A percentile compares a stretch with the other conserved stretches of the same genome.
Conservation (phyloP, 805 yeast species). For the Cyberlindnera mycetangii region DNA sequence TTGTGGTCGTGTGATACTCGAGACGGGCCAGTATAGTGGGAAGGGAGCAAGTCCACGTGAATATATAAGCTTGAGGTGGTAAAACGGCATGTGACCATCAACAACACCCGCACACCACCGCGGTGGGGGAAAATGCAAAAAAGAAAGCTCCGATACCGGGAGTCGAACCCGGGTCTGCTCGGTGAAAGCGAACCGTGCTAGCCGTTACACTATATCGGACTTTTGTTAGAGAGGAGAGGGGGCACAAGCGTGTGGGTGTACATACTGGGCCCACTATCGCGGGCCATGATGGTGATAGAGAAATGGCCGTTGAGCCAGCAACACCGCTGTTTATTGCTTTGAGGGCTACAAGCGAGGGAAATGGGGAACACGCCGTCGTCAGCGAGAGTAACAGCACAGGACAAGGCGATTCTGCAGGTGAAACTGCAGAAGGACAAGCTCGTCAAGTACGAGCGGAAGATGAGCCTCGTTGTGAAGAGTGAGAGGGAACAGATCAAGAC, state of each 20-base stretch:
- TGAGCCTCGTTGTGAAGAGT: slow-evolving; percentile 51
- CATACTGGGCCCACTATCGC: background rate
- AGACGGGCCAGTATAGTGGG: too few species aligned
- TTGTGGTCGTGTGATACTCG: background rate
- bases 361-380: slow-evolving; percentile 28
- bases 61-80: too few species aligned
- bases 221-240: background rate
- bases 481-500: slow-evolving; percentile 45
- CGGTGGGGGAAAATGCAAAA: slow-evolving; percentile 12
- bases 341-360: too few species aligned
- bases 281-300: too few species aligned
- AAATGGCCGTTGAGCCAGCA: too few species aligned
- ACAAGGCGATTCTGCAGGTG: slow-evolving; percentile 79
- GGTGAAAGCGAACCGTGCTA: slow-evolving; percentile 84
- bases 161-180: slow-evolving; percentile 85
- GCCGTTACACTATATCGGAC: slow-evolving; percentile 81
- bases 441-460: slow-evolving; percentile 57
- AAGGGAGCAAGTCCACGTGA: too few species aligned
- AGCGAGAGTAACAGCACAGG: slow-evolving; percentile 71
- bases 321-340: too few species aligned
- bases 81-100: too few species aligned
- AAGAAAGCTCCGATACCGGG: slow-evolving; percentile 69
- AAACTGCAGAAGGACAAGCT: slow-evolving; percentile 87
- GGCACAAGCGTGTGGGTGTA: background rate
- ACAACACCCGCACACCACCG: too few species aligned